A percentile compares a stretch with the other conserved stretches of the same genome.
These are phyloP conservation scores for Aphanomyces invadans DNA, from an alignment of 352 stramenopile genomes.

Conservation along the genomic window DNA sequence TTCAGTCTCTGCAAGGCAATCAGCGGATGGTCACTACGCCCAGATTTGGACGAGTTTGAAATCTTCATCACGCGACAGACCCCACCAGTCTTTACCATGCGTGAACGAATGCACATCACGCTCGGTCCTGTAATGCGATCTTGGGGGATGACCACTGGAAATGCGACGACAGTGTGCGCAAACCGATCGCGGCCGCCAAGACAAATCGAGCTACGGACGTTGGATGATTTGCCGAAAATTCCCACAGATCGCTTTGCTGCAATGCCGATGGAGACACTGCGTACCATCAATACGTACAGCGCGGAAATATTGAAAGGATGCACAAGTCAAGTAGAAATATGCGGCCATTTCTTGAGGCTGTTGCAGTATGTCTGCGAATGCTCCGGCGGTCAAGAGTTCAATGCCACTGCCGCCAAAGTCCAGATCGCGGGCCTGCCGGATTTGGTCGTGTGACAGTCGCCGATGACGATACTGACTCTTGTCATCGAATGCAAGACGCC, in stretches of 20 bases:
- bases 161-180: neutral
- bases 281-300: neutral
- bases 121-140: neutral
- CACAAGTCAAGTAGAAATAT: neutral
- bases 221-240: neutral
- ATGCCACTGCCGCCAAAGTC: neutral
- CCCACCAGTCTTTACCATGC: neutral
- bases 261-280: neutral
- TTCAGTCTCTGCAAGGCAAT: neutral
- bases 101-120: slow-evolving; percentile 1
- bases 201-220: neutral
- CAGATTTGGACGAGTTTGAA: neutral
- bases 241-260: neutral
- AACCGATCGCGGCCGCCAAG: neutral
- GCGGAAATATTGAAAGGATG: neutral
- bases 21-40: neutral
- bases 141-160: neutral
- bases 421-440: neutral
- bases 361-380: neutral
- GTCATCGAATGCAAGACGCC: neutral
- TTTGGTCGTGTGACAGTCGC: neutral
- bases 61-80: neutral
- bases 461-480: neutral
- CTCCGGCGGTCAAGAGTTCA: neutral
- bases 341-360: neutral